phyloP scores from a whole-genome alignment of 331 rosid species.

The Acacia pycnantha region DNA sequence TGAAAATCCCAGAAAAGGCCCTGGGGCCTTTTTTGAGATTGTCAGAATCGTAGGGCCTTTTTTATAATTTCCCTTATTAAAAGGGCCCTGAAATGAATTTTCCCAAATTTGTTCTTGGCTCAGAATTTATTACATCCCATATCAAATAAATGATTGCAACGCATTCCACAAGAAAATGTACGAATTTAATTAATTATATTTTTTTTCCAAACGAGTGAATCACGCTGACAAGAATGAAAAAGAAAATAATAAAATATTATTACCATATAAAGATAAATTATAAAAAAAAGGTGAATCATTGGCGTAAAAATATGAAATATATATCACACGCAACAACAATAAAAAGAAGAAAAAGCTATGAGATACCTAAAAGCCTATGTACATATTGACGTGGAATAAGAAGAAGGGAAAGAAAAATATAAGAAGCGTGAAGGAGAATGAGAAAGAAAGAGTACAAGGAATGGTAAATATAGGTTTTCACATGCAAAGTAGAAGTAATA shows the following conservation, averaged over 20 bases:
- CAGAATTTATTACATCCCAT: background rate
- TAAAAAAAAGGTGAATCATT: background rate
- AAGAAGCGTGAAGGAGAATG: background rate
- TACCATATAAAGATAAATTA: background rate
- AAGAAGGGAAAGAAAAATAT: background rate
- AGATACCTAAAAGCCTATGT: background rate
- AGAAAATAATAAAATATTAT: background rate
- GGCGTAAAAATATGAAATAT: background rate
- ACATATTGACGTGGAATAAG: background rate
- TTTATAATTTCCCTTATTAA: too few species aligned
- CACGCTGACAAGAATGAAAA: background rate
- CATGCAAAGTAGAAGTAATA: background rate
- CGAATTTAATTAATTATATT: background rate
- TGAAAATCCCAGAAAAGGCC: too few species aligned
- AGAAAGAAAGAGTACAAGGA: background rate
- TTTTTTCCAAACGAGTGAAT: background rate
- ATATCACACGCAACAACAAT: background rate
- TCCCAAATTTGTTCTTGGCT: too few species aligned
- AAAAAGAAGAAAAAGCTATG: background rate
- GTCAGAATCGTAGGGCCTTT: too few species aligned
- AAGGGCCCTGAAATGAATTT: too few species aligned
- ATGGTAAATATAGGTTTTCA: slow-evolving; percentile 1
- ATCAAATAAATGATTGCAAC: background rate
- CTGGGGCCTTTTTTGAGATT: too few species aligned
- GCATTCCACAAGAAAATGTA: background rate